These are phyloP conservation scores for Paraphoma chrysanthemicola DNA, from an alignment of 2,329 filamentous ascomycete species.

Conservation along the genomic window DNA sequence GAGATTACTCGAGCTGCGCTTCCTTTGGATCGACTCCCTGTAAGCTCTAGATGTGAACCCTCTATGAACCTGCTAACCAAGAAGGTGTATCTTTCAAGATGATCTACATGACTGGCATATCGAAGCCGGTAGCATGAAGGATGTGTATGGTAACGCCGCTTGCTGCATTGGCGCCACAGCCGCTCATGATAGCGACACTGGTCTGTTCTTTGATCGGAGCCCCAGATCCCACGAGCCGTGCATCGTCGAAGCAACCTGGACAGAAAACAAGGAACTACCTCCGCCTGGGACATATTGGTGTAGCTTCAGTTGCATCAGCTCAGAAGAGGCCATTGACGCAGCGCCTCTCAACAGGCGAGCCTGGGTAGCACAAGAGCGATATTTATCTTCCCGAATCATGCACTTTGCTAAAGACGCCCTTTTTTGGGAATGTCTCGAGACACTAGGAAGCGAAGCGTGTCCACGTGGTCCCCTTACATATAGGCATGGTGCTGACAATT, in stretches of 20 bases:
- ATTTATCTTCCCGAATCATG: constrained; percentile 13
- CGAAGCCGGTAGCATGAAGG: constrained; percentile 9
- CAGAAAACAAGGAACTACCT: neutral
- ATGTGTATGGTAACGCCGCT: constrained; percentile 11
- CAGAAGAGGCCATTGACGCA: neutral
- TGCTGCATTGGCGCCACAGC: constrained; percentile 17
- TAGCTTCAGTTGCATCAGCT: neutral
- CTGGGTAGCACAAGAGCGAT: constrained; percentile 24
- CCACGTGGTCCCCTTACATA: neutral
- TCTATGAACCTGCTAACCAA: neutral
- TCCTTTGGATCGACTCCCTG: neutral
- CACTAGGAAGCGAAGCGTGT: neutral
- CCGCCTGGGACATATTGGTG: neutral
- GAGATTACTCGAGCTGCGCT: neutral
- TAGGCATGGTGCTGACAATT: too few relatives aligned
- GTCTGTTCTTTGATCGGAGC: constrained; percentile 8
- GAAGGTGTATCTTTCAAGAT: constrained; percentile 24
- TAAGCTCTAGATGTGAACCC: neutral
- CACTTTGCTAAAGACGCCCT: constrained; percentile 14
- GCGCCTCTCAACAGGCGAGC: constrained; percentile 17
- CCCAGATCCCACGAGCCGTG: neutral
- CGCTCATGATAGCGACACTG: neutral
- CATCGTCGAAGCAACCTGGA: neutral
- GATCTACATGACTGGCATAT: constrained; percentile 9
- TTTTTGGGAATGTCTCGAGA: constrained; percentile 20